Base-by-base conservation (phyloP, 2,329 filamentous ascomycete species). In the Biscogniauxia mediterranea region DNA sequence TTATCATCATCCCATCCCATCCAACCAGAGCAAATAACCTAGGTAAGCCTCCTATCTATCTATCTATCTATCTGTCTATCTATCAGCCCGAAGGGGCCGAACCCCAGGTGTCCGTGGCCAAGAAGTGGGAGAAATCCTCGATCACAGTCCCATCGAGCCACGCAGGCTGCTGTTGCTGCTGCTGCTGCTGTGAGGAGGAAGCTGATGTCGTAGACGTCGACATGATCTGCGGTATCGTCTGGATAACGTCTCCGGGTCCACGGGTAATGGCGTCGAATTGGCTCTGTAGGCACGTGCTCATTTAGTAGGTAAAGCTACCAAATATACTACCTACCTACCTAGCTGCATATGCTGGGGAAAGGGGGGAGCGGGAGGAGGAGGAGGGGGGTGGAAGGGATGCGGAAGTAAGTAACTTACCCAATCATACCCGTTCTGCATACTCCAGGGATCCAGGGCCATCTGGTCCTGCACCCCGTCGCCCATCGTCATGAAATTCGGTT, bases 261-360 rank as follows among this genome's bases (percentile, higher is more conserved):
- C 62, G 63, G 32, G 70, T 64, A 52, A 71, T 61, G 52, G 69
- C 61, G 38, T 72, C 71, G 49, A 73, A 70, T 63, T 71, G 66
- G 59, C 56, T 66, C 71, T 73, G 53, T 21, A 6, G 49, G 13
- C 20, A 51, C n/a, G 49, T 51, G 20, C n/a, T 51, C 49, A n/a
- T n/a, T 51, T 19, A 19, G n/a, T 15, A 19, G 20, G 7, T 21
- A 32, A 32, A 32, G 28, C 28, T 32, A 32, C 28, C 28, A 32
- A 49, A 51, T 6, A 25, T n/a, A 57, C 28, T 4, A 13, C 28
- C 28, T 32, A 13, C 28, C 28, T 32, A 13, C 7, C 3, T 32
- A 32, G 3, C 28, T 32, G 28, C 28, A 32, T 32, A 32, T 32
- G 28, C 52, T 11, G 42, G 50, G 46, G 9, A 15, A 28, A 20